Percentiles rank a stretch among this genome's conserved stretches.
phyloP scores from a whole-genome alignment of 2,329 filamentous ascomycete species.

The Botryosphaeria dothidea region DNA sequence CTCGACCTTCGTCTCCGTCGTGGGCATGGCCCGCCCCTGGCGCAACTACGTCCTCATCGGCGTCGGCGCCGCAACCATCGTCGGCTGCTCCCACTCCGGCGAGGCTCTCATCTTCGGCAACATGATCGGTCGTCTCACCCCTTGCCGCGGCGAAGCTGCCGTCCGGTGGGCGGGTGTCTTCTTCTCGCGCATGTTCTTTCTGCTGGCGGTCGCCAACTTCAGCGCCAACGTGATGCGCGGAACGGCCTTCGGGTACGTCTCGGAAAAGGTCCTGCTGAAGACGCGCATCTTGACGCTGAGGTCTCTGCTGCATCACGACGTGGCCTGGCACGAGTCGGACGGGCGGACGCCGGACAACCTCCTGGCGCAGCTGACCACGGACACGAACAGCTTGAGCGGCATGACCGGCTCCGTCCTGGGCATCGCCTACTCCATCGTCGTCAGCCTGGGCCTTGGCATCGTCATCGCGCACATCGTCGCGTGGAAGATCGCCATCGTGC shows the following conservation, averaged over 20 bases:
- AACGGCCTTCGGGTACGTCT: conserved; percentile 58
- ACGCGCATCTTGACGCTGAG: conserved; percentile 66
- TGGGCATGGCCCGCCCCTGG: conserved; percentile 43
- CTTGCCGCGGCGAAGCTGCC: conserved; percentile 50
- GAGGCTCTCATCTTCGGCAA: conserved; percentile 63
- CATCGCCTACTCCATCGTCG: conserved; percentile 65
- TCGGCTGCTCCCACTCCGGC: conserved; percentile 59
- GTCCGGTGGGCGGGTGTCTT: conserved; percentile 55
- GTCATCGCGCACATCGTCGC: conserved; percentile 70
- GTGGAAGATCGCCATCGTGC: conserved; percentile 76
- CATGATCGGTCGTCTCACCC: conserved; percentile 58
- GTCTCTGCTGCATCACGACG: conserved; percentile 64
- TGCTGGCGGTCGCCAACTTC: conserved; percentile 61
- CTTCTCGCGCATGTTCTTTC: conserved; percentile 61
- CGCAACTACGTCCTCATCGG: conserved; percentile 49
- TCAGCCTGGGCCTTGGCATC: conserved; percentile 69
- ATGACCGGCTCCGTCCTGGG: conserved; percentile 72
- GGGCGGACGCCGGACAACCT: conserved; percentile 62
- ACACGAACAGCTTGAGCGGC: conserved; percentile 66
- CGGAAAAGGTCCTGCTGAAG: conserved; percentile 65
- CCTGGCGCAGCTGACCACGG: conserved; percentile 68
- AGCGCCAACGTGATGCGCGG: conserved; percentile 63
- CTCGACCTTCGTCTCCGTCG: too few relatives aligned
- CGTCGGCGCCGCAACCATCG: conserved; percentile 53
- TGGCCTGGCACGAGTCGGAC: conserved; percentile 71